Conservation (phyloP, 768 basidiomycete genomes). For the Amanita thiersii region DNA sequence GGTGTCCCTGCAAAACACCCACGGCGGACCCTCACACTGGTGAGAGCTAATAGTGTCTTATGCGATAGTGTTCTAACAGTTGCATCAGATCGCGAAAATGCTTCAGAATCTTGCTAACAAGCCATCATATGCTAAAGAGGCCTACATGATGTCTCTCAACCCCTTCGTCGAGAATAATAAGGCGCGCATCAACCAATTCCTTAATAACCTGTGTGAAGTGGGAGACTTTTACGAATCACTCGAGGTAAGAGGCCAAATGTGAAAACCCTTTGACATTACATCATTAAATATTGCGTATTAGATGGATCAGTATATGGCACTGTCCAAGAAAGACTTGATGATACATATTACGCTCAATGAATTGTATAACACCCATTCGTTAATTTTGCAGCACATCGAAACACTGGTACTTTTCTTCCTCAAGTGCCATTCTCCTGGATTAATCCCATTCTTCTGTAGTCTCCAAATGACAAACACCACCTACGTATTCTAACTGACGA, state of each 20-base stretch:
- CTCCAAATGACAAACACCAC: slow-evolving; percentile 96
- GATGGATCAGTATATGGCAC: slow-evolving; percentile 99
- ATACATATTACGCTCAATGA: slow-evolving; percentile 99
- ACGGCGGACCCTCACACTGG: slow-evolving; percentile 87
- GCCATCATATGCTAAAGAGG: slow-evolving; percentile 95
- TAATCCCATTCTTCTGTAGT: slow-evolving; percentile 37
- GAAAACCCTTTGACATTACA: not conserved
- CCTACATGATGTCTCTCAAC: slow-evolving; percentile 97
- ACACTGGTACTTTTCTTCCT: slow-evolving; percentile 56
- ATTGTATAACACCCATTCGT: slow-evolving; percentile 96
- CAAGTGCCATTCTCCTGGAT: not conserved
- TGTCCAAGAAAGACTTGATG: slow-evolving; percentile 97
- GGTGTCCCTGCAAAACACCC: slow-evolving; percentile 98
- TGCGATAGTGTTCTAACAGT: not conserved
- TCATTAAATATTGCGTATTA: slow-evolving; percentile 21
- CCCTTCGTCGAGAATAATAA: slow-evolving; percentile 99
- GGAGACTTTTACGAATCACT: slow-evolving; percentile 99
- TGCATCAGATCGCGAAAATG: slow-evolving; percentile 92
- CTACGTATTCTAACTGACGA: slow-evolving; percentile 95
- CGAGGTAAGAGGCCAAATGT: slow-evolving; percentile 51
- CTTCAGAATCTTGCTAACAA: slow-evolving; percentile 98
- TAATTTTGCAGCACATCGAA: slow-evolving; percentile 93
- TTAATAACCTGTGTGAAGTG: slow-evolving; percentile 96
- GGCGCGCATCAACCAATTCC: slow-evolving; percentile 92
- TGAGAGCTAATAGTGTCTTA: slow-evolving; percentile 28